These are phyloP conservation scores for Heliamphora pulchella DNA, from an alignment of 179 eudicot genomes.

Conservation along the genomic window DNA sequence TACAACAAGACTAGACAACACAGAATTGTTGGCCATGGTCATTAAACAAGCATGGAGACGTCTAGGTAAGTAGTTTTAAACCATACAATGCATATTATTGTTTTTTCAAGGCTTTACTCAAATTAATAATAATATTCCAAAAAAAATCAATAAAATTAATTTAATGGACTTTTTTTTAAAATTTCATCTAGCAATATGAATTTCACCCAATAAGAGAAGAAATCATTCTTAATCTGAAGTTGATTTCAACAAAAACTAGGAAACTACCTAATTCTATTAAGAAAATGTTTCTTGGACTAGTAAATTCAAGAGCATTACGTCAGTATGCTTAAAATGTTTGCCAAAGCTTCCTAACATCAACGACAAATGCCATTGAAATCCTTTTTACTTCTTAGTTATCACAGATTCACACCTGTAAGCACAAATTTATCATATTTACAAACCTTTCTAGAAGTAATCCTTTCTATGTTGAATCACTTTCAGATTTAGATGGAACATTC, in stretches of 20 bases:
- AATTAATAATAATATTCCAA: not conserved
- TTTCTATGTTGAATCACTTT: not conserved
- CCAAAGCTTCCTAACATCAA: not conserved
- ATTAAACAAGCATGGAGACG: slow-evolving; percentile 5
- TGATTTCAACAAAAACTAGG: not conserved
- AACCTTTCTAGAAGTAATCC: not conserved
- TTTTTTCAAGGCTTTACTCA: not conserved
- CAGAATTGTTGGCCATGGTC: not conserved
- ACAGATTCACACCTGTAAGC: not conserved
- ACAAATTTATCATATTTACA: not conserved
- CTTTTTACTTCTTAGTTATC: not conserved
- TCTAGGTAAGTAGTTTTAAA: not conserved
- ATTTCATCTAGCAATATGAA: not conserved
- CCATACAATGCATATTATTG: not conserved
- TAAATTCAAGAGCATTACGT: not conserved
- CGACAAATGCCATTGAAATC: not conserved
- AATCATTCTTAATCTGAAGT: not conserved
- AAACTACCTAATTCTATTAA: not conserved
- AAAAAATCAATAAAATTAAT: not conserved
- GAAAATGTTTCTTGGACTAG: not conserved
- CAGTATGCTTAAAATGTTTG: not conserved
- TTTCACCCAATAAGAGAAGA: not conserved
- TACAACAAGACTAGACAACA: not conserved
- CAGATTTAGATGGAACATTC: slow-evolving; percentile 3
- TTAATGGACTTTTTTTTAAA: not conserved